phyloP scores from a whole-genome alignment of 2,329 filamentous ascomycete genomes.

The Bipolaris victoriae region DNA sequence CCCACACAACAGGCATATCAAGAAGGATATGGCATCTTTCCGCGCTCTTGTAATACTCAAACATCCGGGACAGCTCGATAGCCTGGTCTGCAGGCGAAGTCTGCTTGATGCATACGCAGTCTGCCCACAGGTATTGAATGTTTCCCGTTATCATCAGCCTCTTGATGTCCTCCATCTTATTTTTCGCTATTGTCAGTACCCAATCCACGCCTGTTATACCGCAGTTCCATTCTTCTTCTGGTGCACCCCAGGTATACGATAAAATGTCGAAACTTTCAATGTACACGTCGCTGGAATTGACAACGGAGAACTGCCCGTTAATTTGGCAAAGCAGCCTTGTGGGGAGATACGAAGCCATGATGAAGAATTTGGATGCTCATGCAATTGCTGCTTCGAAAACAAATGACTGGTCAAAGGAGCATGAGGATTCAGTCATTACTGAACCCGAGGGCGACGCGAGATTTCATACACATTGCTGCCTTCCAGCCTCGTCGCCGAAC shows the following conservation, averaged over 20 bases:
- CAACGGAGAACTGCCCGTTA: conserved; percentile 1
- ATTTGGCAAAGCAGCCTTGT: conserved; percentile 2
- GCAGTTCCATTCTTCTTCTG: background rate
- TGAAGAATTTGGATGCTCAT: background rate
- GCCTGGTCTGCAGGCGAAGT: conserved; percentile 13
- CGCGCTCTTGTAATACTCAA: conserved; percentile 11
- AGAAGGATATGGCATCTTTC: conserved; percentile 8
- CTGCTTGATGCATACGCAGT: conserved; percentile 34
- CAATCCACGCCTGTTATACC: conserved; percentile 4
- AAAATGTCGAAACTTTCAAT: conserved; percentile 8
- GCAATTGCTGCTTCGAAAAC: background rate
- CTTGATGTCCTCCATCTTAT: conserved; percentile 6
- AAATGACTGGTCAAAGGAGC: background rate
- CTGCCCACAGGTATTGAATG: conserved; percentile 13
- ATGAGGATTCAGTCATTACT: background rate
- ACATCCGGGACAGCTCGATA: conserved; percentile 8
- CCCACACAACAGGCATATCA: conserved; percentile 10
- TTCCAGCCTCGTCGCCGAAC: background rate
- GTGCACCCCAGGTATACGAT: conserved; percentile 6
- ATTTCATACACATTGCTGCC: background rate
- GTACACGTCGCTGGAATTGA: background rate
- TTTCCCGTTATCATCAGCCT: background rate
- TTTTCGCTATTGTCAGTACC: background rate
- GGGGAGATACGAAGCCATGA: background rate
- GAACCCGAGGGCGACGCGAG: background rate